Conservation (phyloP, 2,329 filamentous ascomycete genomes). For the Aspergillus versicolor region DNA sequence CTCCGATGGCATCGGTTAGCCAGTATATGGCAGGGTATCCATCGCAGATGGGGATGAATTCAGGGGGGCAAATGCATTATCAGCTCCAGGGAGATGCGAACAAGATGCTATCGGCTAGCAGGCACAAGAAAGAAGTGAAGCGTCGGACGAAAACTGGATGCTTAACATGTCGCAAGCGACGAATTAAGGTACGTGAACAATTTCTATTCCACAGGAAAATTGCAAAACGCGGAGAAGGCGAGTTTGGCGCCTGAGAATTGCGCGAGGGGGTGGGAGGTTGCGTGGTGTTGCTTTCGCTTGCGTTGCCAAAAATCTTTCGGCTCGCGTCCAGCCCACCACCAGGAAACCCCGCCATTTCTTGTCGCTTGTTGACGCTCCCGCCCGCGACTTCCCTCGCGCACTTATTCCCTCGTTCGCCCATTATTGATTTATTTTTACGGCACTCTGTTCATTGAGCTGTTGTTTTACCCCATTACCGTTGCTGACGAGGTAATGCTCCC, state of each 20-base stretch:
- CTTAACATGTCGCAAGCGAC: conserved; percentile 62
- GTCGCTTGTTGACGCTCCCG: conserved; percentile 27
- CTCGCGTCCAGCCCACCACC: conserved; percentile 19
- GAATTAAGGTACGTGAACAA: conserved; percentile 66
- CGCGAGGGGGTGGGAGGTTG: conserved; percentile 9
- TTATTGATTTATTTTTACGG: not conserved
- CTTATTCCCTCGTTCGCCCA: not conserved
- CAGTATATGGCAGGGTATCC: conserved; percentile 53
- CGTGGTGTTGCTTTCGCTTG: conserved; percentile 26
- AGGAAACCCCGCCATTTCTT: conserved; percentile 23
- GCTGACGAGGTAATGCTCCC: conserved; percentile 10
- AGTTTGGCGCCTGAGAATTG: conserved; percentile 4
- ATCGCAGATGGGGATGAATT: conserved; percentile 36
- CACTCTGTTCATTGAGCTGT: not conserved
- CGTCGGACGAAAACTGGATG: conserved; percentile 73
- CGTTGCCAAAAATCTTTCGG: conserved; percentile 17
- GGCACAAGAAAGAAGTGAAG: conserved; percentile 72
- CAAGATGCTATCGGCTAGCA: conserved; percentile 56
- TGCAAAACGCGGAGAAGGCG: not conserved
- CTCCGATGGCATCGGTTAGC: conserved; percentile 53
- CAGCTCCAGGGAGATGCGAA: conserved; percentile 50
- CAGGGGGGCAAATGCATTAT: conserved; percentile 52
- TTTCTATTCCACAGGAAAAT: conserved; percentile 2
- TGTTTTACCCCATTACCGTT: not conserved
- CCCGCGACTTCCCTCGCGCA: conserved; percentile 11